Percentiles rank a stretch among this genome's conserved stretches.
These are phyloP conservation scores for Conoideocrella luteorostrata DNA, from an alignment of 2,329 filamentous ascomycete genomes.

Conservation along the genomic window DNA sequence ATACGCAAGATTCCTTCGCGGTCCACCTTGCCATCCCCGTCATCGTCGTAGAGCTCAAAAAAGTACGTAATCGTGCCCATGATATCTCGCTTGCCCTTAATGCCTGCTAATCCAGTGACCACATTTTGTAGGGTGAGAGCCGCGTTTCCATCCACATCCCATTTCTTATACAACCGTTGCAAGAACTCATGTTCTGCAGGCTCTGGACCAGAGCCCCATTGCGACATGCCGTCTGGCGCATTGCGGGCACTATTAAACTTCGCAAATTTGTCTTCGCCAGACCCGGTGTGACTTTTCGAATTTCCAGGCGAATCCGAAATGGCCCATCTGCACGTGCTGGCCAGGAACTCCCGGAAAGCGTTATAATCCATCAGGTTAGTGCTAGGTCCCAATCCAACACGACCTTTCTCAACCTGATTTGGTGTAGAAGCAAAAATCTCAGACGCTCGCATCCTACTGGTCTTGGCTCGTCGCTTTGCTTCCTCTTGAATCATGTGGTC, in stretches of 20 bases:
- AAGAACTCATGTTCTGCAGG: slow-evolving; percentile 95
- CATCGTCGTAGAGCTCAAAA: slow-evolving; percentile 94
- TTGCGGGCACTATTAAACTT: slow-evolving; percentile 54
- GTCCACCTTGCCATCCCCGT: slow-evolving; percentile 84
- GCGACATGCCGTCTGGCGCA: slow-evolving; percentile 36
- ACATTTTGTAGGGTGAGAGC: slow-evolving; percentile 84
- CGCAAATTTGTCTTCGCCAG: slow-evolving; percentile 49
- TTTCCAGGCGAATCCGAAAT: slow-evolving; percentile 74
- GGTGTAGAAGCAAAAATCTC: slow-evolving; percentile 29
- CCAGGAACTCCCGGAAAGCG: slow-evolving; percentile 88
- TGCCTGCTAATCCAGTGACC: slow-evolving; percentile 79
- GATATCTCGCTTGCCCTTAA: slow-evolving; percentile 91
- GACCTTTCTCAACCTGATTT: slow-evolving; percentile 67
- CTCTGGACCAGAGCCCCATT: slow-evolving; percentile 51
- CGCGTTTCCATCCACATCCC: slow-evolving; percentile 75
- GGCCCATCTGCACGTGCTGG: slow-evolving; percentile 86
- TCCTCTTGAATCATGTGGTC: slow-evolving; percentile 73
- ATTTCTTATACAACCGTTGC: slow-evolving; percentile 76
- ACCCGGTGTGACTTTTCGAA: slow-evolving; percentile 39
- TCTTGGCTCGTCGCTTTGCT: slow-evolving; percentile 58
- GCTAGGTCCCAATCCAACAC: slow-evolving; percentile 82
- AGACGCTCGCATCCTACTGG: slow-evolving; percentile 38
- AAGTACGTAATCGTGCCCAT: slow-evolving; percentile 98
- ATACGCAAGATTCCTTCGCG: slow-evolving; percentile 92
- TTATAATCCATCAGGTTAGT: slow-evolving; percentile 96